Evolutionary conservation across 805 yeast genomes (phyloP), one percentile per base, ranked within the genome.

Genomic region (Candida taoyuanica): DNA sequence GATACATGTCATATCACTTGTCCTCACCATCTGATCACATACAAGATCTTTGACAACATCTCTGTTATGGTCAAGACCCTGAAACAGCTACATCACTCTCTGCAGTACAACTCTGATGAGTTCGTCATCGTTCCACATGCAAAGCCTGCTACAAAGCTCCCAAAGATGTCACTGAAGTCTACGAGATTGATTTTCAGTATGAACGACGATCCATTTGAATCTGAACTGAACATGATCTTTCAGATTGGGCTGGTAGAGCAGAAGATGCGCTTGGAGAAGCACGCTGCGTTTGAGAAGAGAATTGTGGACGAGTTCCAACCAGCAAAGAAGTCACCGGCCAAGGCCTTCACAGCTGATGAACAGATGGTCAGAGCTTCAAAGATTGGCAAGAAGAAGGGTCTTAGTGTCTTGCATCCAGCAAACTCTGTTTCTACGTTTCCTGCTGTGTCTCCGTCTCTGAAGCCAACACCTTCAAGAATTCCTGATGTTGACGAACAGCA

Each of bases 181-280:
- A 66, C 66, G 5, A 65, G 74, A 29, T 67, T 85, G 45, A 66
- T 81, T 5, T 62, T 88, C 27, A 70, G 81, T 17, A 68, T 88
- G 46, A 95, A 85, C 39, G 95, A 85, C 58, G 97, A 91, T 59
- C 91, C 95, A 7, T 88, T 89, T 57, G 98, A 91, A 59, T 67
- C 78, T 7, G 80, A 85, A 49, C 62, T 89, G 33, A 72, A 76
- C 17, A 65, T 75, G 52, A 74, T 81, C 19, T 78, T 72, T 51
- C 80, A 81, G 48, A 67, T 82, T 9, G 95, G 95, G 1, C 35
- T 62, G 16, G 42, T 68, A n/a, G 91, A 81, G 48, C 94, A 86
- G 54, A 68, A 65, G 46, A 64, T 68, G 36, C 67, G 96, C 44
- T 34, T 74, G 11, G 74, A 73, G 17, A 79, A 83, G 42, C 52